A percentile compares a stretch with the other conserved stretches of the same genome.
phyloP scores from a whole-genome alignment of 768 basidiomycete species.

The Leccinum obscurum region DNA sequence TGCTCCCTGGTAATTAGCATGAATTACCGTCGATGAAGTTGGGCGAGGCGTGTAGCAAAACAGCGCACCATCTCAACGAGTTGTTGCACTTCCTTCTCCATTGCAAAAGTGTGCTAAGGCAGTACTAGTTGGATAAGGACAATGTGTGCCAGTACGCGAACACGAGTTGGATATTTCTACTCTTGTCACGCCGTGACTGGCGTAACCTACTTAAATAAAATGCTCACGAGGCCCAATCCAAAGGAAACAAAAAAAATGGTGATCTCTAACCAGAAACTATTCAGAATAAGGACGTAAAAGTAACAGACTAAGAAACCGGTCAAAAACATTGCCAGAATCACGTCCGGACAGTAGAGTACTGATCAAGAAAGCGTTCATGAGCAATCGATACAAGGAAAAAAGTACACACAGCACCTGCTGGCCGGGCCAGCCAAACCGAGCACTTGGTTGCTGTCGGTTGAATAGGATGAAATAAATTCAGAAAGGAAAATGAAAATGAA shows the following conservation, averaged over 20 bases:
- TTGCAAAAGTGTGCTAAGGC: constrained; percentile 18
- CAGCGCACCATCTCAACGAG: constrained; percentile 59
- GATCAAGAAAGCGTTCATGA: constrained; percentile 18
- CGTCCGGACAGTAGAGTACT: constrained; percentile 8
- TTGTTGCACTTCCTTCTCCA: constrained; percentile 58
- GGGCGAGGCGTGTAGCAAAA: constrained; percentile 1
- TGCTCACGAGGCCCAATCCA: constrained; percentile 15
- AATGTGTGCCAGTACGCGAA: constrained; percentile 22
- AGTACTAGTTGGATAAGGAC: constrained; percentile 8
- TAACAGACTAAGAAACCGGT: constrained; percentile 9
- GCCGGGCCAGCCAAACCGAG: constrained; percentile 31
- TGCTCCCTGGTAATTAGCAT: constrained; percentile 60
- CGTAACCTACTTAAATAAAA: constrained; percentile 25
- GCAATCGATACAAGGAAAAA: constrained; percentile 27
- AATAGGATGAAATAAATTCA: constrained; percentile 10
- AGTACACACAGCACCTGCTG: constrained; percentile 29
- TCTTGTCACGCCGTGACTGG: constrained; percentile 26
- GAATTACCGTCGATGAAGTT: constrained; percentile 3
- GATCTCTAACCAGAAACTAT: neutral
- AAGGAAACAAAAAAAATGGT: constrained; percentile 8
- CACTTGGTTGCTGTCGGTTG: constrained; percentile 10
- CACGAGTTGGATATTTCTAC: constrained; percentile 21
- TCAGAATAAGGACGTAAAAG: constrained; percentile 1
- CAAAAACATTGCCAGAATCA: constrained; percentile 5
- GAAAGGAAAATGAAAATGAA: constrained; percentile 3